phyloP scores from a whole-genome alignment of 2,329 filamentous ascomycete species.

The Colletotrichum falcatum region DNA sequence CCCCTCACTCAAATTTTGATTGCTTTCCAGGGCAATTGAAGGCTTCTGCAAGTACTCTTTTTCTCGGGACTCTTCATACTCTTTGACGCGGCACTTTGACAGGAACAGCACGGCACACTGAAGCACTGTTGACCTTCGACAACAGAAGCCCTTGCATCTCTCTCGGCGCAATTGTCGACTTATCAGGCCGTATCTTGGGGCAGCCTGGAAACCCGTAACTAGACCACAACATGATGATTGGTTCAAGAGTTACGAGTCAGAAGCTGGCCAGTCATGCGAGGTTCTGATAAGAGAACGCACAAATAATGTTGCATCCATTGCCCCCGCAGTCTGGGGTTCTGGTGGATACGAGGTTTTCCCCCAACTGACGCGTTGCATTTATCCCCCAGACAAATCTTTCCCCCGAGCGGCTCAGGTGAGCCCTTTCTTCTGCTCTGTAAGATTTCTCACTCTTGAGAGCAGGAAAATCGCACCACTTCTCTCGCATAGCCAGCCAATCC shows the following conservation, averaged over 20 bases:
- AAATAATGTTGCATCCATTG: constrained; percentile 14
- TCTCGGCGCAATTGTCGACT: background rate
- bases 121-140: background rate
- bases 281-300: constrained; percentile 9
- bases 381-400: constrained; percentile 15
- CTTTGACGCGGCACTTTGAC: background rate
- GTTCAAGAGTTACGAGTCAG: constrained; percentile 1
- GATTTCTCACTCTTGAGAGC: background rate
- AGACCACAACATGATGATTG: background rate
- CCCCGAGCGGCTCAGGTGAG: constrained; percentile 8
- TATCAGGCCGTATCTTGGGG: background rate
- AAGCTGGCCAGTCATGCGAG: constrained; percentile 6
- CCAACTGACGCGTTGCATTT: constrained; percentile 20
- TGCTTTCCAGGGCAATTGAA: too few relatives aligned
- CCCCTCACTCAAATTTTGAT: background rate
- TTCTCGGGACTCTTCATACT: too few relatives aligned
- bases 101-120: too few relatives aligned
- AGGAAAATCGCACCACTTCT: constrained; percentile 20
- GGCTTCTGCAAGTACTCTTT: background rate
- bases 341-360: constrained; percentile 1
- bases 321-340: constrained; percentile 13
- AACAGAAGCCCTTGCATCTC: background rate
- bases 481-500: constrained; percentile 10
- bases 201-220: background rate
- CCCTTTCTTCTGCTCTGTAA: background rate